A percentile compares a stretch with the other conserved stretches of the same genome.
Evolutionary conservation across 2,329 filamentous ascomycete species (phyloP).

Genomic region (Fusarium duplospermum): DNA sequence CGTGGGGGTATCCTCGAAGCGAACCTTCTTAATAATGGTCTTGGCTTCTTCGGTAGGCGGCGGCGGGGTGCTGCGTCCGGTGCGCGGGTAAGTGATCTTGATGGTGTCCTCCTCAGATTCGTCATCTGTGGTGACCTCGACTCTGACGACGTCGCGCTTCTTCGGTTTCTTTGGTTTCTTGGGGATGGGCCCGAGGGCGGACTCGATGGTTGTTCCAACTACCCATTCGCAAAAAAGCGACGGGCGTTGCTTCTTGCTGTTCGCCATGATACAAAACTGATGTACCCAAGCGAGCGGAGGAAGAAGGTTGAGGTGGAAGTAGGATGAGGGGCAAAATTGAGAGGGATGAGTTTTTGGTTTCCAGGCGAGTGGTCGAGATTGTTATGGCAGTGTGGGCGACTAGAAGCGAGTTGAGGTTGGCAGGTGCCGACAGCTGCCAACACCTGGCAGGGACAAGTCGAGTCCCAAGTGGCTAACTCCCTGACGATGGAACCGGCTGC

Average conservation of each 20-base stretch:
- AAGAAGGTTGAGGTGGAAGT: background rate
- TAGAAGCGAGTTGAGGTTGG: background rate
- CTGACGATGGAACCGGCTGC: background rate
- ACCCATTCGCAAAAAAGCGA: slow-evolving; percentile 56
- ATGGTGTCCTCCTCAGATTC: slow-evolving; percentile 62
- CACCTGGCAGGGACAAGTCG: background rate
- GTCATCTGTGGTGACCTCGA: slow-evolving; percentile 63
- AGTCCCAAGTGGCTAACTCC: background rate
- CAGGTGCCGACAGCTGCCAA: slow-evolving; percentile 25
- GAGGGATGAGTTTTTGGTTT: background rate
- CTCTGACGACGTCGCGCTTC: slow-evolving; percentile 49
- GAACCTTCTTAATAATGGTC: slow-evolving; percentile 55
- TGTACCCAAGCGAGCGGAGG: slow-evolving; percentile 10
- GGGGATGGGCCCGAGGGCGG: slow-evolving; percentile 43
- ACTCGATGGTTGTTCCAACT: slow-evolving; percentile 51
- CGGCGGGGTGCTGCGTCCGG: slow-evolving; percentile 26
- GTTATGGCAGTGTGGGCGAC: background rate
- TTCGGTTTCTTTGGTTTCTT: slow-evolving; percentile 40
- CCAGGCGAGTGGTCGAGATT: background rate
- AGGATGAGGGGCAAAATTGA: slow-evolving; percentile 12
- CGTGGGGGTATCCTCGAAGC: slow-evolving; percentile 51
- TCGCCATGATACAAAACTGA: slow-evolving; percentile 21
- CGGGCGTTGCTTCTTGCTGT: slow-evolving; percentile 33
- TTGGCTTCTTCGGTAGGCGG: slow-evolving; percentile 5
- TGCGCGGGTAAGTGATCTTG: slow-evolving; percentile 61